Base-by-base conservation (phyloP, 805 yeast genomes). In the Candida corydali region DNA sequence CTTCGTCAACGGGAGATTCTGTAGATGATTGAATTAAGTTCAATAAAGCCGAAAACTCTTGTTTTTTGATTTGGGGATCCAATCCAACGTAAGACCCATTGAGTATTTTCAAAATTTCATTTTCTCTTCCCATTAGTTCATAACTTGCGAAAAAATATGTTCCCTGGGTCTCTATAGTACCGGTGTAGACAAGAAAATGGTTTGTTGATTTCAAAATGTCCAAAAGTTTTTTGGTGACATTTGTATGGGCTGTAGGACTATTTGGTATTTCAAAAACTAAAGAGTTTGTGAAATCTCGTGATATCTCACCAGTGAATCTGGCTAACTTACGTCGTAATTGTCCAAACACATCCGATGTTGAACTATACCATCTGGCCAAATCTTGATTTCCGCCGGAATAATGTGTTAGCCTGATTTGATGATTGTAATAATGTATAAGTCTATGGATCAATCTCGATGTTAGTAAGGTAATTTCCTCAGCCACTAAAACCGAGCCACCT, bases 401-500 rank as follows among this genome's bases (percentile, higher is more conserved):
- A 0, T 93, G 85, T 0, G 82, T 80, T 33, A 75, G 45, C 24
- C 59, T 70, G 42, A 81, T 70, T 52, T 88, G 96, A 40, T 80
- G 75, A 39, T 77, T 78, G 51, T 86, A 70, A 57, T 84, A 89
- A 2, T 79, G 72, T 39, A 78, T 73, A 29, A 93, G 59, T 41
- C 95, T 69, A 16, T 78, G 78, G 7, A 82, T 71, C 41, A 93
- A 65, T 45, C 84, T 78, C 15, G 81, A 66, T 0, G 87, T 77
- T 30, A 93, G 60, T 4, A 70, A 32, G 49, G 82, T 69, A 39
- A 89, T 82, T 49, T 82, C 87, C 44, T 81, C 82, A 0, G 96
- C 93, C 36, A 91, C 79, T 11, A 82, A 80, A 5, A 78, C 74
- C 27, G 93, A 86, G 19, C 94, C 91, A 5, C 86, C 84, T 28